phyloP scores from a whole-genome alignment of 257 asterid species.

The Parsonsia alboflavescens region DNA sequence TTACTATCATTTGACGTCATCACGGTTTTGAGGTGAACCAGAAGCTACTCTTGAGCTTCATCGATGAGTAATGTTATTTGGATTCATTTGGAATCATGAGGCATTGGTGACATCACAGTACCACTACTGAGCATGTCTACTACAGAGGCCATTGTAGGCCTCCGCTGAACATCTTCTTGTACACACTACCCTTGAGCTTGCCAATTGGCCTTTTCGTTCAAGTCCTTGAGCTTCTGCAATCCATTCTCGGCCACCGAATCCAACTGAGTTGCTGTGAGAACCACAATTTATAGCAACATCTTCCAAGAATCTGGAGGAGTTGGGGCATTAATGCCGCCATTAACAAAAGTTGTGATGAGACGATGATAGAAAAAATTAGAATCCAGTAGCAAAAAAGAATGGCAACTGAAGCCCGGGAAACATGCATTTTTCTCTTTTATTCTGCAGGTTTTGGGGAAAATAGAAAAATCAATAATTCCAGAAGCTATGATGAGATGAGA shows the following conservation, averaged over 20 bases:
- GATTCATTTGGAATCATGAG: too few species aligned
- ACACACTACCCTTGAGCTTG: slow-evolving; percentile 6
- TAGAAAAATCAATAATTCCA: too few species aligned
- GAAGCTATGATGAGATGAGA: too few species aligned
- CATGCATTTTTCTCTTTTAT: neutral
- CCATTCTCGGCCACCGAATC: slow-evolving; percentile 21
- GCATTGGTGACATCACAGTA: too few species aligned
- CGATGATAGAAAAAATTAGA: neutral
- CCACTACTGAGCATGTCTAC: too few species aligned
- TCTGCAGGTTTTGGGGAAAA: neutral
- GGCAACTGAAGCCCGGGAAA: neutral
- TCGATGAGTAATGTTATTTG: too few species aligned
- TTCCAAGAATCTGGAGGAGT: neutral
- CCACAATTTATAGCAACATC: neutral
- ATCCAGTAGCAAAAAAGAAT: neutral
- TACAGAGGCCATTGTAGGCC: too few species aligned
- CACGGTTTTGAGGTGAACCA: too few species aligned
- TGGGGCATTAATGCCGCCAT: neutral
- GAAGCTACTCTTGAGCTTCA: too few species aligned
- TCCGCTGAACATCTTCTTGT: too few species aligned
- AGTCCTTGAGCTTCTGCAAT: slow-evolving; percentile 11
- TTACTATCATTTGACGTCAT: too few species aligned
- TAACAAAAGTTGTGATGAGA: neutral
- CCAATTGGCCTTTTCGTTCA: slow-evolving; percentile 7
- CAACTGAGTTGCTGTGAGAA: slow-evolving; percentile 3